Evolutionary conservation across 495 filamentous ascomycete genomes (phyloP).

Genomic region (Halenospora varia): DNA sequence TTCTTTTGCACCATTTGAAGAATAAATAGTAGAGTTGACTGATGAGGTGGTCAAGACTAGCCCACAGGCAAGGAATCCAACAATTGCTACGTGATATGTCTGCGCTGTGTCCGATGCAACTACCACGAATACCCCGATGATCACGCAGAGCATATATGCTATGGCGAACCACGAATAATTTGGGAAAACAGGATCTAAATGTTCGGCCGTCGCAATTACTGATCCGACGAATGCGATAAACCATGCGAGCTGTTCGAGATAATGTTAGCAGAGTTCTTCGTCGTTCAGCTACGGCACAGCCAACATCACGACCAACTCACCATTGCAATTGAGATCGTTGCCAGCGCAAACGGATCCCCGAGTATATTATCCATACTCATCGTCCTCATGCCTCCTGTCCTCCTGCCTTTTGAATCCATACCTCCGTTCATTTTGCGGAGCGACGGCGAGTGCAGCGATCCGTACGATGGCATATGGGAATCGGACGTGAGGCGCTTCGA

Average conservation of each 20-base stretch:
- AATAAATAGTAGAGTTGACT: slow-evolving; percentile 78
- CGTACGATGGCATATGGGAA: slow-evolving; percentile 68
- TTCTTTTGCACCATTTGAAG: slow-evolving; percentile 62
- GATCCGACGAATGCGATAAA: slow-evolving; percentile 85
- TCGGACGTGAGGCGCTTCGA: slow-evolving; percentile 11
- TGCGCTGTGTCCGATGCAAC: slow-evolving; percentile 76
- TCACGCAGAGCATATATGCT: slow-evolving; percentile 78
- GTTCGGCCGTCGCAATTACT: slow-evolving; percentile 64
- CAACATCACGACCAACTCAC: slow-evolving; percentile 49
- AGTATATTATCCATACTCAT: slow-evolving; percentile 80
- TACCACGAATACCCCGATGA: slow-evolving; percentile 72
- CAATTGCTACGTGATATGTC: slow-evolving; percentile 89
- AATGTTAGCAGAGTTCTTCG: slow-evolving; percentile 24
- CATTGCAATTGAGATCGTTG: slow-evolving; percentile 86
- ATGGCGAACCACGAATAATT: slow-evolving; percentile 89
- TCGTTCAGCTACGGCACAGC: slow-evolving; percentile 1
- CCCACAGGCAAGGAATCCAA: slow-evolving; percentile 78
- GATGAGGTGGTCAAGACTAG: slow-evolving; percentile 80
- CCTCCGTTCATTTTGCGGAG: slow-evolving; percentile 75
- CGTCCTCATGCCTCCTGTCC: slow-evolving; percentile 31
- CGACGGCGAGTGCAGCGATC: slow-evolving; percentile 68
- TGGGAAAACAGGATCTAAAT: slow-evolving; percentile 51
- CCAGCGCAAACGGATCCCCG: slow-evolving; percentile 93
- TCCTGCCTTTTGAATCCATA: slow-evolving; percentile 35
- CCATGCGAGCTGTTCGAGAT: slow-evolving; percentile 73